Conservation (phyloP, 805 yeast genomes). For the Metschnikowia cubensis region DNA sequence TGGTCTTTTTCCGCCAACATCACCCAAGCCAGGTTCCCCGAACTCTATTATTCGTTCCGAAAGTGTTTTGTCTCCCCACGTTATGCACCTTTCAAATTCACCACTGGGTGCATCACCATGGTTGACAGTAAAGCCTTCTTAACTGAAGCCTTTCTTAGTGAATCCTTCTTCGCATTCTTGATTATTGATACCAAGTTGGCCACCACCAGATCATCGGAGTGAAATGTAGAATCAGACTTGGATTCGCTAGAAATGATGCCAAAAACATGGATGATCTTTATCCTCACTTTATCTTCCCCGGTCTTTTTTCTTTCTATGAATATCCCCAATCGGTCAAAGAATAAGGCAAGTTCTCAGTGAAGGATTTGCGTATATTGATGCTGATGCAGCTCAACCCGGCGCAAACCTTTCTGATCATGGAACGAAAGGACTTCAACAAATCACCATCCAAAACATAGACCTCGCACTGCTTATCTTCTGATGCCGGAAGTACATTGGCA, state of each 20-base stretch:
- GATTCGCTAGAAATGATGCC: constrained; percentile 65
- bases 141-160: too few species aligned
- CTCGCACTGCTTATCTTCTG: constrained; percentile 91
- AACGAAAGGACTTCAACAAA: constrained; percentile 68
- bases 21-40: too few species aligned
- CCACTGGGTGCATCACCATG: too few species aligned
- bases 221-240: constrained; percentile 43
- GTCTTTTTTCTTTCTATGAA: constrained; percentile 30
- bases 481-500: constrained; percentile 79
- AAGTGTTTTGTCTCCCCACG: too few species aligned
- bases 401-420: constrained; percentile 71
- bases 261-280: constrained; percentile 76
- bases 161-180: constrained; percentile 47
- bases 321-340: constrained; percentile 49
- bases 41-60: too few species aligned
- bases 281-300: constrained; percentile 48
- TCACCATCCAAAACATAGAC: constrained; percentile 80
- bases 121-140: too few species aligned
- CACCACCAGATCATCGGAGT: constrained; percentile 65
- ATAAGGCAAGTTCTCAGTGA: constrained; percentile 70
- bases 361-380: constrained; percentile 78
- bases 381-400: constrained; percentile 85
- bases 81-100: too few species aligned
- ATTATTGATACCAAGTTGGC: constrained; percentile 60
- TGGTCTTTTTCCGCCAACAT: too few species aligned